Evolutionary conservation across 139 green algal species (phyloP), one percentile per base, ranked within the genome.

Genomic region (Coccomyxa sp.): DNA sequence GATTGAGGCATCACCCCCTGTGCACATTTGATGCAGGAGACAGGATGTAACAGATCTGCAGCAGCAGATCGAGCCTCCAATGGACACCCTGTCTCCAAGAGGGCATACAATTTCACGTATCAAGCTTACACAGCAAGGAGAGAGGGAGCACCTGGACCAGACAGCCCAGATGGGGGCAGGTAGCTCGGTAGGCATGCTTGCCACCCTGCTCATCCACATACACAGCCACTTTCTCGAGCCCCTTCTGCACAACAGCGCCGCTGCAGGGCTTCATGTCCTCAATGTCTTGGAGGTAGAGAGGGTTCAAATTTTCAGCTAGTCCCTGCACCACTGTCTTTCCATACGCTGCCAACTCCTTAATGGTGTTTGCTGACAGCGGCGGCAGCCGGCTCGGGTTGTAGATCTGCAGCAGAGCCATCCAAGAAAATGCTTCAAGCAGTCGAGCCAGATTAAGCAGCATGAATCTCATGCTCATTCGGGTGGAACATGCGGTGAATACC

Each of bases 91-190:
- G 38, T 51, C 38, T 51, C 38, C 38, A 51, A 11, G 38, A 51
- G 3, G 3, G 38, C 38, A 51, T 51, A 51, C 38, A 51, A 7
- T 51, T 51, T 7, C 3, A 51, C 38, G 38, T 51, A 51, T 51
- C 38, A 51, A 51, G 38, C 38, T 7, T 51, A 51, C 38, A 51
- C 38, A 51, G 38, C 38, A 7, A 51, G 38, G 38, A 51, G 38
- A 51, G 38, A 51, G 38, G 38, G 38, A 51, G 38, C 38, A 51
- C 38, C 38, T 51, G 38, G 38, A 51, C 38, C 38, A 51, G 7
- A 51, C 38, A 51, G 76, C 81, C 85, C 57, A 93, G 21, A 85
- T 93, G 90, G 75, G 90, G 82, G 81, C 90, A 93, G 30, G 90
- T 68, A 14, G 90, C 90, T 59, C 60, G 60, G 77, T 63, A 86